Percentiles rank a stretch among this genome's conserved stretches.
Evolutionary conservation across 1,139 yeast species (phyloP).

Genomic region (Candida sojae): DNA sequence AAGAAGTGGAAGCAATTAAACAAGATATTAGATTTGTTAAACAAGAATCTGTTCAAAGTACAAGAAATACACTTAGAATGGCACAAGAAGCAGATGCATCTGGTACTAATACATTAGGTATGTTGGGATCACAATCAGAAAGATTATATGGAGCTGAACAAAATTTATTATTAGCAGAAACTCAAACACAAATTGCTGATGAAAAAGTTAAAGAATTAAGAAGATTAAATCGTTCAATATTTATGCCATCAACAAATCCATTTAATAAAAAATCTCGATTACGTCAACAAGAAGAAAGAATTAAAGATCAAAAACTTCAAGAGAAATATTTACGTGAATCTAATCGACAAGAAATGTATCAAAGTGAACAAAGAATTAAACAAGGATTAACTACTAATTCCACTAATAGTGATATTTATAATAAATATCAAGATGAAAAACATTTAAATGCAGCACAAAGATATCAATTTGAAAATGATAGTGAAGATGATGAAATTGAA

Average conservation of each 20-base stretch:
- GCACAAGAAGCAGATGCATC: slow-evolving; percentile 92
- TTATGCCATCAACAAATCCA: slow-evolving; percentile 87
- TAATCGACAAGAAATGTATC: slow-evolving; percentile 45
- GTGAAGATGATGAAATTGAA: slow-evolving; percentile 62
- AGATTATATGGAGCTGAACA: slow-evolving; percentile 78
- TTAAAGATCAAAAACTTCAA: slow-evolving; percentile 65
- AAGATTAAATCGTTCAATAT: slow-evolving; percentile 77
- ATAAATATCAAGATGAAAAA: slow-evolving; percentile 52
- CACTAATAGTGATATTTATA: slow-evolving; percentile 40
- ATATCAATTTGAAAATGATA: slow-evolving; percentile 54
- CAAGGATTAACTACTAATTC: slow-evolving; percentile 43
- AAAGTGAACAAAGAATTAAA: slow-evolving; percentile 48
- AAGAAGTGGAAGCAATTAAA: slow-evolving; percentile 86
- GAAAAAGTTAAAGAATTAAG: slow-evolving; percentile 81
- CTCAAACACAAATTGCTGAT: slow-evolving; percentile 82
- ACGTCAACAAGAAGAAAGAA: slow-evolving; percentile 71
- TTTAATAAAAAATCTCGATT: slow-evolving; percentile 80
- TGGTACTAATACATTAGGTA: slow-evolving; percentile 87
- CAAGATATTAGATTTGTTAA: slow-evolving; percentile 83
- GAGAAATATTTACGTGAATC: slow-evolving; percentile 54
- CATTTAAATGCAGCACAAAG: slow-evolving; percentile 47
- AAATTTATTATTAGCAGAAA: slow-evolving; percentile 72
- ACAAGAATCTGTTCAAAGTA: slow-evolving; percentile 82
- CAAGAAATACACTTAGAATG: slow-evolving; percentile 83
- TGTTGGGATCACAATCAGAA: slow-evolving; percentile 92